phyloP scores from a whole-genome alignment of 2,329 filamentous ascomycete genomes.

The Neoscytalidium dimidiatum region DNA sequence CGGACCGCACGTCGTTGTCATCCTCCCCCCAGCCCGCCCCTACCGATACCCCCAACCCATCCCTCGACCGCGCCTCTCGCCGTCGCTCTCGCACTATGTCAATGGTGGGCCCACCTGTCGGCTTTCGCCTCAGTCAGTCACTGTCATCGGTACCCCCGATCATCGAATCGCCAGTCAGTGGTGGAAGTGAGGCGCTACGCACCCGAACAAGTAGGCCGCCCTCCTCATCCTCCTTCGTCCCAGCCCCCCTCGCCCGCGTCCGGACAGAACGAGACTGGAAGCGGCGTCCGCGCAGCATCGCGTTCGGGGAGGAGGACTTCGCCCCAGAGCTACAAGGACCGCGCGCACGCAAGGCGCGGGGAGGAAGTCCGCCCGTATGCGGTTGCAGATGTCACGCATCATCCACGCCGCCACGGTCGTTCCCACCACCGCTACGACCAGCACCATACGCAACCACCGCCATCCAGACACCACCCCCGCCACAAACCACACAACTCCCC shows the following conservation, averaged over 20 bases:
- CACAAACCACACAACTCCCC: not conserved
- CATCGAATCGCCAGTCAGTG: not conserved
- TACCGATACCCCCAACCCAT: not conserved
- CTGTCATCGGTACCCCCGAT: slow-evolving; percentile 22
- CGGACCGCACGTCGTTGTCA: slow-evolving; percentile 27
- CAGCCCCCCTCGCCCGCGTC: not conserved
- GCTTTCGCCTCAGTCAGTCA: slow-evolving; percentile 25
- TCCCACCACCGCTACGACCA: not conserved
- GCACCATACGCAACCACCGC: slow-evolving; percentile 27
- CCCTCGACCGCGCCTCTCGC: slow-evolving; percentile 25
- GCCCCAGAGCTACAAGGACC: not conserved
- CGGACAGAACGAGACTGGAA: not conserved
- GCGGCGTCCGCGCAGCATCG: not conserved
- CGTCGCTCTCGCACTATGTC: slow-evolving; percentile 34
- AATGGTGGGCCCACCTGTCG: slow-evolving; percentile 29
- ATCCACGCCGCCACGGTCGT: slow-evolving; percentile 19
- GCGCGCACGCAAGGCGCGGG: not conserved
- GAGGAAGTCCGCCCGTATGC: not conserved
- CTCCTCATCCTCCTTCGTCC: not conserved
- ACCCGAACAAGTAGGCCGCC: not conserved
- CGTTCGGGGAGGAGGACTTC: slow-evolving; percentile 18
- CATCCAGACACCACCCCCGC: slow-evolving; percentile 26
- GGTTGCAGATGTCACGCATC: slow-evolving; percentile 20
- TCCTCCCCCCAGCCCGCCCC: slow-evolving; percentile 20
- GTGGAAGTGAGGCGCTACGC: not conserved